Evolutionary conservation across 2,329 filamentous ascomycete species (phyloP), one percentile per base, ranked within the genome.

Genomic region (Venturia oleaginea): DNA sequence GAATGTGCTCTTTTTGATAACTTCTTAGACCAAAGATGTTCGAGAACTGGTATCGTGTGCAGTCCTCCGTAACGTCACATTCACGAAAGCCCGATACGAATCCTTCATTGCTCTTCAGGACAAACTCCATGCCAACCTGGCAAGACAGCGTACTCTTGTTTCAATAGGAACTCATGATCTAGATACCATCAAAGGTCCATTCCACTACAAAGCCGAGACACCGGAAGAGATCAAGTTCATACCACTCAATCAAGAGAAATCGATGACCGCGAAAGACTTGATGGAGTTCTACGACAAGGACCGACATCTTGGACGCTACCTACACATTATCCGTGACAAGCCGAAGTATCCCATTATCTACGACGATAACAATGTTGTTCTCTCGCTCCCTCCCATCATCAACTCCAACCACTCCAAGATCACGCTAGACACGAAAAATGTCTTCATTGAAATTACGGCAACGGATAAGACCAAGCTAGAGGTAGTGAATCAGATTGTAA

Each of bases 371-470:
- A 59, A 62, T 54, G 86, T 85, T 55, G 92, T 99, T 42, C 93
- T 94, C 78, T 97, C 93, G 8, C 83, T 99, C 71, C 94, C 94
- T 1, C 94, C 94, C 22, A 97, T 99, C 71, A 99, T 99, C 82
- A 99, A 99, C 79, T 86, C 92, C 71, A 86, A 99, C 72, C 92
- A 94, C 78, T 97, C 92, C 72, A 99, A 99, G 79, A 99, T 99
- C 74, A 91, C 87, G 8, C 79, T 95, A 55, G 80, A 95, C 74
- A 97, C 92, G 65, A 93, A 84, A 73, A 97, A 99, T 72, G 86
- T 99, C 72, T 90, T 99, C 77, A 95, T 99, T 75, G 94, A 99
- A 77, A 92, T 96, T 71, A 99, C 94, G 8, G 95, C 92, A 48
- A 93, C 92, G 48, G 94, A 99, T 75, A 87, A 89, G 74, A 99